phyloP scores from a whole-genome alignment of 192 early-diverging fungal genomes.

The Coemansia interrupta region DNA sequence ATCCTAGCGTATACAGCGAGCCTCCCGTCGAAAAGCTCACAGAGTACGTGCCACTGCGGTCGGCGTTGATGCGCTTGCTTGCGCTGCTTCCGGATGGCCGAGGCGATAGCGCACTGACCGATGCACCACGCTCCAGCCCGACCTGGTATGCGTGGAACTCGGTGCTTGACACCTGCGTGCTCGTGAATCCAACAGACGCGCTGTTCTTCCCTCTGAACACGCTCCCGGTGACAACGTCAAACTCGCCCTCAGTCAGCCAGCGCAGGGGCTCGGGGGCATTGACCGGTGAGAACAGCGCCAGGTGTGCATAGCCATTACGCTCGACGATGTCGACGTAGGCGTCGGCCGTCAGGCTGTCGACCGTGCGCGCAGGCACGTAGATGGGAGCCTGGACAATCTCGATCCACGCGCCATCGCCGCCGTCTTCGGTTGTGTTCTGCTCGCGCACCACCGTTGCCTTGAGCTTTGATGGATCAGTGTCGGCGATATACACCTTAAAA shows the following conservation, averaged over 20 bases:
- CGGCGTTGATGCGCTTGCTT: slow-evolving; percentile 23
- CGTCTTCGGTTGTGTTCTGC: slow-evolving; percentile 52
- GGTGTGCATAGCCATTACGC: slow-evolving; percentile 63
- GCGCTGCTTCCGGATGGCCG: slow-evolving; percentile 21
- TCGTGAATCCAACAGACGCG: slow-evolving; percentile 48
- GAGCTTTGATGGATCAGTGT: slow-evolving; percentile 31
- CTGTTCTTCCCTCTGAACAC: slow-evolving; percentile 38
- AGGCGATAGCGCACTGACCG: slow-evolving; percentile 32
- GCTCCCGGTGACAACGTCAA: slow-evolving; percentile 59
- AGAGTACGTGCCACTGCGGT: slow-evolving; percentile 54
- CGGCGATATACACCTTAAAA: slow-evolving; percentile 64
- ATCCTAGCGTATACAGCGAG: slow-evolving; percentile 72
- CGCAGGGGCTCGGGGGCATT: slow-evolving; percentile 47
- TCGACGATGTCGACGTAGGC: slow-evolving; percentile 66
- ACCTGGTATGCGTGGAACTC: slow-evolving; percentile 50
- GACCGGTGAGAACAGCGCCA: slow-evolving; percentile 62
- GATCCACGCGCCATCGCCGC: slow-evolving; percentile 70
- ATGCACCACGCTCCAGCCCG: slow-evolving; percentile 26
- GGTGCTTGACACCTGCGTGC: slow-evolving; percentile 41
- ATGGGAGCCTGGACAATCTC: slow-evolving; percentile 54
- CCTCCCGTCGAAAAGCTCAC: slow-evolving; percentile 70
- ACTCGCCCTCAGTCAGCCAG: slow-evolving; percentile 68
- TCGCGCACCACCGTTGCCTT: slow-evolving; percentile 56
- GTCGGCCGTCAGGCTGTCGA: slow-evolving; percentile 33
- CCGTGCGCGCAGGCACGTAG: slow-evolving; percentile 30